phyloP scores from a whole-genome alignment of 2,329 filamentous ascomycete genomes.

The Ophiocordyceps camponoti-leonardi region DNA sequence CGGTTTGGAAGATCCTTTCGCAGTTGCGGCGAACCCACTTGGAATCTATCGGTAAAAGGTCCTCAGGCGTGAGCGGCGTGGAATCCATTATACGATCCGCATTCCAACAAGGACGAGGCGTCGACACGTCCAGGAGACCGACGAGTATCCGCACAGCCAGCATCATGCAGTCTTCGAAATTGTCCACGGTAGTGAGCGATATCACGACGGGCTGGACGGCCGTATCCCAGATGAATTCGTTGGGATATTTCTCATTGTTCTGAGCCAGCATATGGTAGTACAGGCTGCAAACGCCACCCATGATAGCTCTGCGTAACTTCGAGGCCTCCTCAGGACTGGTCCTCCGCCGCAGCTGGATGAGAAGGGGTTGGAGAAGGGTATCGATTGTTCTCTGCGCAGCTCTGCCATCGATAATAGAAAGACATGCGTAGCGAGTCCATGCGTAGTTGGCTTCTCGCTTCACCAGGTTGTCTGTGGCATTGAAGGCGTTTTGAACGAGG shows the following conservation, averaged over 20 bases:
- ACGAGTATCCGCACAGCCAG: conserved; percentile 53
- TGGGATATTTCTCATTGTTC: conserved; percentile 41
- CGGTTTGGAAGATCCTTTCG: conserved; percentile 43
- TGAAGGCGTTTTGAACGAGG: conserved; percentile 71
- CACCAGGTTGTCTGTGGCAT: conserved; percentile 52
- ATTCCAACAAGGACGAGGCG: conserved; percentile 49
- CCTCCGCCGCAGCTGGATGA: conserved; percentile 50
- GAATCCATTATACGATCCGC: conserved; percentile 51
- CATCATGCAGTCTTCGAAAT: conserved; percentile 31
- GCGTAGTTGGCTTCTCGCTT: conserved; percentile 66
- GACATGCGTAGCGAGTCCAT: conserved; percentile 73
- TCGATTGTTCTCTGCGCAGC: conserved; percentile 22
- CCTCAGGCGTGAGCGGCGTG: conserved; percentile 43
- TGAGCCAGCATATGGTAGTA: conserved; percentile 73
- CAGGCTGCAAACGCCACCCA: conserved; percentile 63
- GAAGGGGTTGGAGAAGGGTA: conserved; percentile 47
- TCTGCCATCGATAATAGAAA: conserved; percentile 46
- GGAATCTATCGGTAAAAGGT: conserved; percentile 68
- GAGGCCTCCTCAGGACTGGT: conserved; percentile 32
- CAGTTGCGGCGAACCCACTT: conserved; percentile 74
- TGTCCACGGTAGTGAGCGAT: conserved; percentile 28
- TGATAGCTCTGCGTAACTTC: conserved; percentile 32
- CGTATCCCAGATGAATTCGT: conserved; percentile 64
- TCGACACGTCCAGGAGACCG: conserved; percentile 46
- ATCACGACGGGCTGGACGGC: conserved; percentile 50